phyloP scores from a whole-genome alignment of 2,329 filamentous ascomycete genomes.

The Aureobasidium pullulans region DNA sequence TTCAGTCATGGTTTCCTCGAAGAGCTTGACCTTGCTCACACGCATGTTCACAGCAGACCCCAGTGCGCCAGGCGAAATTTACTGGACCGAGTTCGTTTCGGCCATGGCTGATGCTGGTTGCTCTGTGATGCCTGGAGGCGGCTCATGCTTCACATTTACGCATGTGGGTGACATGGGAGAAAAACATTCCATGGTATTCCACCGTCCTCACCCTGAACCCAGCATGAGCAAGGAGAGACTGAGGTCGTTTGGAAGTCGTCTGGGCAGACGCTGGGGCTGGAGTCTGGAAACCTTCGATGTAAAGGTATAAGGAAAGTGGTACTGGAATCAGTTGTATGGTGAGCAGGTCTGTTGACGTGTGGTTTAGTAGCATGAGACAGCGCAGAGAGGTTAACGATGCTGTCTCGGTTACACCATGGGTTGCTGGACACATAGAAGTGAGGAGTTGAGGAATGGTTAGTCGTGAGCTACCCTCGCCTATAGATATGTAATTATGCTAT shows the following conservation, averaged over 20 bases:
- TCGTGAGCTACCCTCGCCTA: too few species aligned
- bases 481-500: too few species aligned
- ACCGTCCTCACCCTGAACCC: constrained; percentile 16
- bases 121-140: background rate
- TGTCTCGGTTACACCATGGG: too few species aligned
- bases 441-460: too few species aligned
- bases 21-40: background rate
- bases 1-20: background rate
- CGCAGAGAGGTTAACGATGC: too few species aligned
- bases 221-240: constrained; percentile 14
- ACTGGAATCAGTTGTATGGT: background rate
- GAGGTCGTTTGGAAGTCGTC: constrained; percentile 6
- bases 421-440: too few species aligned
- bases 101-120: background rate
- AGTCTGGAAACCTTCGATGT: background rate
- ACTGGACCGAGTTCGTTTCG: background rate
- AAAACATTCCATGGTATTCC: constrained; percentile 11
- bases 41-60: background rate
- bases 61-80: background rate
- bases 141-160: background rate
- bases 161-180: background rate
- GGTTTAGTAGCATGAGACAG: too few species aligned
- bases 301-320: background rate
- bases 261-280: constrained; percentile 16
- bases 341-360: too few species aligned